Conservation (phyloP, 1,139 yeast genomes). For the Torulaspora globosa region DNA sequence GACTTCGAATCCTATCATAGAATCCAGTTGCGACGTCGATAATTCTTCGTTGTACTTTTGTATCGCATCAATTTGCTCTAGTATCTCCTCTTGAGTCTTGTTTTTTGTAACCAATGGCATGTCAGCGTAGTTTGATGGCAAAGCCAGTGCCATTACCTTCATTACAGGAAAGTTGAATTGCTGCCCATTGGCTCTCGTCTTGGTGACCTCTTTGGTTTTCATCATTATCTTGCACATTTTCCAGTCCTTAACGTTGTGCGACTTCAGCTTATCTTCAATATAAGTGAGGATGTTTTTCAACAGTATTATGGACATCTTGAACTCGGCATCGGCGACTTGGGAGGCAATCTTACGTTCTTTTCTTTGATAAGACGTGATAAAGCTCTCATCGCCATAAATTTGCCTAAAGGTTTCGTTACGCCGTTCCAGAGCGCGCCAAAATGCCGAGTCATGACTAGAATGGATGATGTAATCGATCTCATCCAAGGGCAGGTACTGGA, state of each 20-base stretch:
- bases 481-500: slow-evolving; percentile 74
- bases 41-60: slow-evolving; percentile 14
- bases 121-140: slow-evolving; percentile 27
- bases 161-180: slow-evolving; percentile 26
- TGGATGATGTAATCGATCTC: slow-evolving; percentile 65
- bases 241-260: slow-evolving; percentile 21
- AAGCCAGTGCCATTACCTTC: slow-evolving; percentile 32
- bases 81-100: slow-evolving; percentile 13
- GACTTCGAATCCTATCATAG: slow-evolving; percentile 23
- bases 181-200: slow-evolving; percentile 15
- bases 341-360: slow-evolving; percentile 39
- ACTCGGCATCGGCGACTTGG: slow-evolving; percentile 66
- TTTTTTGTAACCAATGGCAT: slow-evolving; percentile 20
- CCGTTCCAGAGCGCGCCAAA: slow-evolving; percentile 26
- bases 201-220: slow-evolving; percentile 21
- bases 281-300: slow-evolving; percentile 51
- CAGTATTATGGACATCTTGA: slow-evolving; percentile 57
- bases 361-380: slow-evolving; percentile 23
- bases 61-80: slow-evolving; percentile 13
- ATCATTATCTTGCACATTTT: slow-evolving; percentile 27
- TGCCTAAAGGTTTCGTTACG: slow-evolving; percentile 36
- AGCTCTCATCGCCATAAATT: slow-evolving; percentile 28
- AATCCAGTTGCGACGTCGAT: slow-evolving; percentile 3
- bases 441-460: slow-evolving; percentile 32
- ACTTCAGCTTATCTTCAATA: slow-evolving; percentile 34